Evolutionary conservation across 306 rosid species (phyloP), one percentile per base, ranked within the genome.

Genomic region (Cucumis cinereus): DNA sequence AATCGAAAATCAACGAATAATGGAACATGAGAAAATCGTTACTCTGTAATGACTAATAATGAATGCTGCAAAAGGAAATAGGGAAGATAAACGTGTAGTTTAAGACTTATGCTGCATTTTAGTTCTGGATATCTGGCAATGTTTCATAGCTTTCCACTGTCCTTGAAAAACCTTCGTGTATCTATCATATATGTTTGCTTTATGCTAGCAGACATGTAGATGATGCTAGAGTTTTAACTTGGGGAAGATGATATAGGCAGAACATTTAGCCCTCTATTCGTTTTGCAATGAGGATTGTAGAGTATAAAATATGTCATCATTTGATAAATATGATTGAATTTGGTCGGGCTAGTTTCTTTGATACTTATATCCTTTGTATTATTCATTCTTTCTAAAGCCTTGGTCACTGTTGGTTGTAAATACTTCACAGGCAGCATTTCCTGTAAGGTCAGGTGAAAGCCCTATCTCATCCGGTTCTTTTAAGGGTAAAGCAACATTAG

Each of bases 401-500:
- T 62, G 12, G 55, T 62, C 74, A 35, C 71, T 38, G 52, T 66
- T 53, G 52, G 52, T 53, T 40, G n/a, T 52, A 81, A 66, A 26
- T 82, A 40, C 36, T 69, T 10, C 64, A 78, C 86, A 91, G 98
- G 89, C 88, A 56, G 83, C 89, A 59, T 88, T 88, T 87, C 90
- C 88, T 9, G 88, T 87, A 67, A 87, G 89, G 89, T 86, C 98
- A 41, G 87, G 84, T 66, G 98, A 91, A 77, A 88, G 90, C 81
- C 97, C 96, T 41, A 86, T 85, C 72, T 87, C 93, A 69, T 85
- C 90, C 63, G 85, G 87, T 77, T 86, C 97, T 53, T 80, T 89
- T 80, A 85, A 89, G 81, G 74, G 79, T 80, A 88, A 87, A 73
- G 95, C 88, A 58, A 67, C 90, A 1, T 56, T 87, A 69, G 98